Evolutionary conservation across 139 green algal species (phyloP).

Genomic region (Picochlorum costavermella): DNA sequence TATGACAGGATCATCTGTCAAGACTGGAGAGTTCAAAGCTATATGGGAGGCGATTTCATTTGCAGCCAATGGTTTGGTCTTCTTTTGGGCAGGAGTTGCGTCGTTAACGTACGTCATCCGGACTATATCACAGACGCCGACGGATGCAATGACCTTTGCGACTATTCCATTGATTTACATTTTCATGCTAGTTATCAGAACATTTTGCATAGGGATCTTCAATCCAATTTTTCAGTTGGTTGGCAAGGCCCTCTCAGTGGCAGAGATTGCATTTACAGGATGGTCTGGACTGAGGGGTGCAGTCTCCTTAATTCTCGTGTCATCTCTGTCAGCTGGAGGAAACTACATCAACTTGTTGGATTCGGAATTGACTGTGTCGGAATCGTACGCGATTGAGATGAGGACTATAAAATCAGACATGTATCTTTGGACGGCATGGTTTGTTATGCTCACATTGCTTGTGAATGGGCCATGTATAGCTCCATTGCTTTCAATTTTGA

Average conservation of each 20-base stretch:
- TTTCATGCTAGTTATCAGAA: slow-evolving; percentile 41
- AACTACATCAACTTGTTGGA: background rate
- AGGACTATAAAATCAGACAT: slow-evolving; percentile 36
- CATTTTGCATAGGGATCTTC: slow-evolving; percentile 28
- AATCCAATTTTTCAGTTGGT: slow-evolving; percentile 24
- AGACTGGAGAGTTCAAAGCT: slow-evolving; percentile 23
- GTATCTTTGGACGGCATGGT: slow-evolving; percentile 63
- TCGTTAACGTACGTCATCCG: slow-evolving; percentile 71
- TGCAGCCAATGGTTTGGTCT: slow-evolving; percentile 62
- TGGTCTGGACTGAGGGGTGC: slow-evolving; percentile 60
- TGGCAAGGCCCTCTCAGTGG: slow-evolving; percentile 21
- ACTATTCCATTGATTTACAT: slow-evolving; percentile 42
- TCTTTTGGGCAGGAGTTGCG: slow-evolving; percentile 72
- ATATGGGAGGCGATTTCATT: slow-evolving; percentile 47
- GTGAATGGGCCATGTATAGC: slow-evolving; percentile 62
- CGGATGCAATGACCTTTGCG: slow-evolving; percentile 14
- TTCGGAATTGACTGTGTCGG: background rate
- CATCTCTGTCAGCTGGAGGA: slow-evolving; percentile 34
- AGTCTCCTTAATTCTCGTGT: slow-evolving; percentile 74
- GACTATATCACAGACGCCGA: slow-evolving; percentile 11
- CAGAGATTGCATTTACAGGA: slow-evolving; percentile 55
- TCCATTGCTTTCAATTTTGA: slow-evolving; percentile 26
- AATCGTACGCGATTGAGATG: too few species aligned
- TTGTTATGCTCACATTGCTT: slow-evolving; percentile 77
- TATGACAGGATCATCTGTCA: slow-evolving; percentile 22